Evolutionary conservation across 768 basidiomycete species (phyloP).

Genomic region (Paxillus ammoniavirescens): DNA sequence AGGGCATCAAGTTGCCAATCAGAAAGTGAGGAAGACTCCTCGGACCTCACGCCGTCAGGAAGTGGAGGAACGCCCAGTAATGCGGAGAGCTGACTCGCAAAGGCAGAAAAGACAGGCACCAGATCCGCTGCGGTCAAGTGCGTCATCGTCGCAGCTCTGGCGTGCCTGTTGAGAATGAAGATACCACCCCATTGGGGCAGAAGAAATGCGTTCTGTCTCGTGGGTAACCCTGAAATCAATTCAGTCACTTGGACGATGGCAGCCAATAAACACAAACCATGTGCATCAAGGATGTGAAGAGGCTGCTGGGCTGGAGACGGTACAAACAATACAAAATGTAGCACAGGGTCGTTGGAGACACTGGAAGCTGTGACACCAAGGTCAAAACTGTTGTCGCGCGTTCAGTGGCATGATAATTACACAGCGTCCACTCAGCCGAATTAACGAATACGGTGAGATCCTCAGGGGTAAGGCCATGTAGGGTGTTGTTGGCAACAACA

Average conservation of each 20-base stretch:
- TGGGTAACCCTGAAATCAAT: slow-evolving; percentile 40
- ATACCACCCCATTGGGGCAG: slow-evolving; percentile 95
- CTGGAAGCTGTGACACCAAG: slow-evolving; percentile 66
- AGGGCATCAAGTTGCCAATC: slow-evolving; percentile 85
- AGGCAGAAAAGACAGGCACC: slow-evolving; percentile 55
- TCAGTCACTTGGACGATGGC: slow-evolving; percentile 8
- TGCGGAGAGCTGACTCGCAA: slow-evolving; percentile 67
- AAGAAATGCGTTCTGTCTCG: slow-evolving; percentile 69
- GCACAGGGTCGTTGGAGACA: slow-evolving; percentile 88
- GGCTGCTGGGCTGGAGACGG: slow-evolving; percentile 72
- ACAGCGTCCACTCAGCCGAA: slow-evolving; percentile 93
- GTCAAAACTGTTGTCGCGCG: slow-evolving; percentile 3
- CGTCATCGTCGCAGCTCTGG: slow-evolving; percentile 20
- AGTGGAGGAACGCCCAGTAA: slow-evolving; percentile 80
- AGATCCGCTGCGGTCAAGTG: slow-evolving; percentile 42
- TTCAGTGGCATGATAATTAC: slow-evolving; percentile 41
- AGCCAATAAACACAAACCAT: slow-evolving; percentile 38
- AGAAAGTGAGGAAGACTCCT: slow-evolving; percentile 37
- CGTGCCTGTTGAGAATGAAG: slow-evolving; percentile 64
- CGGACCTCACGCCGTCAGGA: slow-evolving; percentile 43
- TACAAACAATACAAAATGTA: slow-evolving; percentile 89
- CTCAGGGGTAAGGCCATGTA: slow-evolving; percentile 68
- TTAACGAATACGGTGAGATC: slow-evolving; percentile 93
- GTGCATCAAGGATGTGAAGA: slow-evolving; percentile 57
- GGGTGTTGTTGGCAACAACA: slow-evolving; percentile 30